These are phyloP conservation scores for Gautieria morchelliformis DNA, from an alignment of 768 basidiomycete genomes.

Conservation along the genomic window DNA sequence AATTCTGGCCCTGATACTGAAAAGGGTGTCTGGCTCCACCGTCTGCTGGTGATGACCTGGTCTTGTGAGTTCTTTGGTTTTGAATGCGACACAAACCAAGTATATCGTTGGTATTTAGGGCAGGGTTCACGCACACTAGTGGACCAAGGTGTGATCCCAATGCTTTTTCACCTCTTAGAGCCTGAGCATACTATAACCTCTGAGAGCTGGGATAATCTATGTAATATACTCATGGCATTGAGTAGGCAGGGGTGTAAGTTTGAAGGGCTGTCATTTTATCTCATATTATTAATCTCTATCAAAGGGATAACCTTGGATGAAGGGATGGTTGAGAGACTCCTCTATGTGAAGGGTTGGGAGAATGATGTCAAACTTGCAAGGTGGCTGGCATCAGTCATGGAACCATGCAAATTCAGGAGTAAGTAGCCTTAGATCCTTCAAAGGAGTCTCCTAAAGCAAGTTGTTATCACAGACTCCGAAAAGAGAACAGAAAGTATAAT, in stretches of 20 bases:
- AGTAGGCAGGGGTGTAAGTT: not conserved
- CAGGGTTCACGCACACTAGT: not conserved
- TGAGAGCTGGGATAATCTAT: not conserved
- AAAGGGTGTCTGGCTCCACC: no score
- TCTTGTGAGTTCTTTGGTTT: not conserved
- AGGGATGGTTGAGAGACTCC: not conserved
- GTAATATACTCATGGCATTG: not conserved
- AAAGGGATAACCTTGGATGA: not conserved
- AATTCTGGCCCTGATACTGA: not conserved
- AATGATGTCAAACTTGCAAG: not conserved
- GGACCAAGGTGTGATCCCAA: not conserved
- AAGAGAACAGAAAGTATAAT: not conserved
- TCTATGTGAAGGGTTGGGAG: not conserved
- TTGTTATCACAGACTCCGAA: not conserved
- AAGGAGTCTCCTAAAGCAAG: not conserved
- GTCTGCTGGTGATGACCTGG: not conserved
- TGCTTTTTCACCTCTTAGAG: not conserved
- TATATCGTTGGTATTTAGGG: not conserved
- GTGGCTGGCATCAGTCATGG: no score
- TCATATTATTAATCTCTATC: not conserved
- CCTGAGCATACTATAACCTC: not conserved
- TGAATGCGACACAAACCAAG: not conserved
- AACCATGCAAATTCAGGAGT: not conserved
- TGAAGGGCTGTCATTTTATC: no score
- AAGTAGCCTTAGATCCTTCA: not conserved